phyloP scores from a whole-genome alignment of 495 filamentous ascomycete species.

The Aspergillus cavernicola region DNA sequence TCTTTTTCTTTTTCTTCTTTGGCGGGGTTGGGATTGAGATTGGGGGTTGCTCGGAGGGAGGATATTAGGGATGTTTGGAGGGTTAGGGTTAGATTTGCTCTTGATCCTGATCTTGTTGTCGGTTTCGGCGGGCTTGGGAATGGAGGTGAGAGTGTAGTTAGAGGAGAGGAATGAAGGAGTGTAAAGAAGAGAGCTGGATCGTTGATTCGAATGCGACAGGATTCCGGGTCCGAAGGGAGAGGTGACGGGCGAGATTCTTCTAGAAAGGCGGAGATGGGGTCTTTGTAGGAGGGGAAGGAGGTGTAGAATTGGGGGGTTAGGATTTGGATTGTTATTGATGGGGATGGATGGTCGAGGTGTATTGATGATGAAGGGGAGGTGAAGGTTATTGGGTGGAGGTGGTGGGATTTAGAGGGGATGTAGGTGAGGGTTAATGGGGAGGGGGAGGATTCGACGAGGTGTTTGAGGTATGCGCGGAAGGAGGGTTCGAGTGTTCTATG shows the following conservation, averaged over 20 bases:
- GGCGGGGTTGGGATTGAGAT: background rate
- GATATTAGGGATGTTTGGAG: too few relatives aligned
- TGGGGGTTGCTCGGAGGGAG: too few relatives aligned
- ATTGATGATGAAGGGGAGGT: background rate
- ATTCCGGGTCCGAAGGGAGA: background rate
- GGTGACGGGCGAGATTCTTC: background rate
- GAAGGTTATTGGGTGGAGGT: background rate
- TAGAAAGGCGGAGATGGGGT: background rate
- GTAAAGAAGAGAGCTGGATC: background rate
- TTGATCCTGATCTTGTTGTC: too few relatives aligned
- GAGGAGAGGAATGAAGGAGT: too few relatives aligned
- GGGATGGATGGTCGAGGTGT: background rate
- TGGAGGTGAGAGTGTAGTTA: too few relatives aligned
- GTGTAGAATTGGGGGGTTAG: constrained; percentile 5
- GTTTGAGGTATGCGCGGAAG: background rate
- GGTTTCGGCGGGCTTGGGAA: too few relatives aligned
- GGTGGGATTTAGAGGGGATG: constrained; percentile 4
- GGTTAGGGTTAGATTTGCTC: too few relatives aligned
- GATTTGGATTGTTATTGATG: background rate
- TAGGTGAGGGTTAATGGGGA: background rate
- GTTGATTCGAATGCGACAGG: background rate
- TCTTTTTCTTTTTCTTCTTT: background rate
- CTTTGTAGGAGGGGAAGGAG: background rate
- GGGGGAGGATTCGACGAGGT: background rate
- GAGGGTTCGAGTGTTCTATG: background rate